Percentiles rank a stretch among this genome's conserved stretches.
Conservation (phyloP, 1,139 yeast species). For the Kurtzmaniella quercitrusa region DNA sequence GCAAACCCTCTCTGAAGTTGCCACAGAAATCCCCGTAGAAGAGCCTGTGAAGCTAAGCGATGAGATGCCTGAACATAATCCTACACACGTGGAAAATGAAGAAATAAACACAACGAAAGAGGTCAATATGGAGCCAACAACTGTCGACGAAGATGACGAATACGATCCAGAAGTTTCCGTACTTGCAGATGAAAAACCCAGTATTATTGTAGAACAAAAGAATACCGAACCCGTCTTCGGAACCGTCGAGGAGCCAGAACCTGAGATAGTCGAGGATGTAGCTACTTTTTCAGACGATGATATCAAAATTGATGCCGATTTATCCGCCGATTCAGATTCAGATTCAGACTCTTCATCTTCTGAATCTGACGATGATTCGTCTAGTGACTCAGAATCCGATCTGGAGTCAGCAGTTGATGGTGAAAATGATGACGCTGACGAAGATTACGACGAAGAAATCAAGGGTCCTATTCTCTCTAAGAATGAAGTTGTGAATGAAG, state of each 20-base stretch:
- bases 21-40: not conserved
- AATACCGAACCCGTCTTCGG: too few relatives aligned
- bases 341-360: slow-evolving; percentile 1
- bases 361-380: slow-evolving; percentile 5
- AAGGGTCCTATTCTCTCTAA: slow-evolving; percentile 67
- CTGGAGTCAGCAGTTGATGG: slow-evolving; percentile 11
- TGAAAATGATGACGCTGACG: slow-evolving; percentile 25
- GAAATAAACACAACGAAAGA: not conserved
- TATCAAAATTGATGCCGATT: slow-evolving; percentile 16
- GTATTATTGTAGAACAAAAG: not conserved
- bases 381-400: slow-evolving; percentile 10
- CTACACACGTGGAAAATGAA: not conserved
- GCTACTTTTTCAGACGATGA: slow-evolving; percentile 26
- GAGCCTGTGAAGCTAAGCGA: not conserved
- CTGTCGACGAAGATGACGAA: not conserved
- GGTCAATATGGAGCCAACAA: not conserved
- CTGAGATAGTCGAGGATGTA: too few relatives aligned
- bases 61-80: not conserved
- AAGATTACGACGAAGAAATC: slow-evolving; percentile 39
- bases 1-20: too few relatives aligned
- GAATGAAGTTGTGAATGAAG: slow-evolving; percentile 70
- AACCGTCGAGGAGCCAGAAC: too few relatives aligned
- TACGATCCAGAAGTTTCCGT: not conserved
- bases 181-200: not conserved
- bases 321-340: slow-evolving; percentile 1